phyloP scores from a whole-genome alignment of 305 asterid species.

The Petunia hybrid region DNA sequence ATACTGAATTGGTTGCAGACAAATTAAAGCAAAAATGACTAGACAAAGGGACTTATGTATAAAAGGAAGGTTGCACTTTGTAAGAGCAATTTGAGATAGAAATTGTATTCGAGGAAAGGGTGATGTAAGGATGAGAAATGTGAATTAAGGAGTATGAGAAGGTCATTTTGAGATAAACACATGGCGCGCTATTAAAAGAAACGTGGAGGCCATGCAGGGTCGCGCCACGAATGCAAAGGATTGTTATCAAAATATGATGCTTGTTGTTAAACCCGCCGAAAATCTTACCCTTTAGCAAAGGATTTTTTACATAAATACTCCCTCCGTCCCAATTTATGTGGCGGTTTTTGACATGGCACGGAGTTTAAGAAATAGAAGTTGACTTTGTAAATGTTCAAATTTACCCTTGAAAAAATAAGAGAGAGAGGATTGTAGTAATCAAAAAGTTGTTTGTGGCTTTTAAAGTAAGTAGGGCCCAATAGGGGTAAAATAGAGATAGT shows the following conservation, averaged over 20 bases:
- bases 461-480: no score
- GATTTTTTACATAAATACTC: no score
- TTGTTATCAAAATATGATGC: neutral
- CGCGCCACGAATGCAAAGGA: conserved; percentile 13
- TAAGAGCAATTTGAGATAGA: neutral
- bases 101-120: neutral
- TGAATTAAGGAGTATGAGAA: neutral
- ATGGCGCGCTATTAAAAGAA: conserved; percentile 36
- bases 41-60: neutral
- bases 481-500: no score
- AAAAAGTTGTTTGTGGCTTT: no score
- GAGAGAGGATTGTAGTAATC: no score
- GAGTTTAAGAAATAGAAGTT: no score
- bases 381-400: no score
- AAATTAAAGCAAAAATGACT: neutral
- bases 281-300: no score
- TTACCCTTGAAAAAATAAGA: no score
- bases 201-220: conserved; percentile 69
- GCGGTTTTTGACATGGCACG: no score
- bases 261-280: no score
- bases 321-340: no score
- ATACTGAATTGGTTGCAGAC: neutral
- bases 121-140: neutral
- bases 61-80: neutral
- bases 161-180: conserved; percentile 34